Base-by-base conservation (phyloP, 108 stramenopile genomes). In the Nannochloropsis oceanica region DNA sequence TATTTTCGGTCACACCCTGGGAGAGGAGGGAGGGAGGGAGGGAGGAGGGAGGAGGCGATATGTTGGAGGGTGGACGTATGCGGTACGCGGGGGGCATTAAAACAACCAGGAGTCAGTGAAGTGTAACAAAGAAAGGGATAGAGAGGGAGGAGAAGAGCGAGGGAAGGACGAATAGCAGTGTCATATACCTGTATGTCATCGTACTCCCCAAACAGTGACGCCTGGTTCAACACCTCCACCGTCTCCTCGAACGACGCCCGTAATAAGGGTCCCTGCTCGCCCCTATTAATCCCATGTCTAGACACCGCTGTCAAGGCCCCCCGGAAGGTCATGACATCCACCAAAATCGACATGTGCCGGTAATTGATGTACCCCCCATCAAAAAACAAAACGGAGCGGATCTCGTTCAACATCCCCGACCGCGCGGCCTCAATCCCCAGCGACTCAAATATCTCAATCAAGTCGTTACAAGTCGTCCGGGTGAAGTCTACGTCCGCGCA, bases 341-440 rank as follows among this genome's bases (percentile, higher is more conserved):
- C 96, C 18, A 99, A 93, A 81, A 94, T 93, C n/a, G 96, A 94
- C 85, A 99, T 86, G 88, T 99, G 98, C 80, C 98, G 95, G 89
- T 99, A 98, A 86, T 99, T 99, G 26, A 99, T 97, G 90, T 99
- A 99, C 12, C 96, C 95, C 82, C 96, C 96, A 88, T 99, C 98
- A 86, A 85, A 97, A 80, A 93, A 94, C 83, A 95, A 95, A 84
- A 96, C 94, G 87, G 94, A 93, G 25, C 94, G 90, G 24, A 96
- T 90, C 87, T 95, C 94, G 84, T 93, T 91, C 25, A 95, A 86
- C 81, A 96, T 27, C 80, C 26, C 93, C 24, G 92, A 93, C 81
- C 98, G 95, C 20, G 96, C 96, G 42, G 95, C 98, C 89, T 99
- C 98, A 88, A 98, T 97, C 27, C 98, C 98, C 25, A 99, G 91